Base-by-base conservation (phyloP, 139 green algal species). In the Desmodesmus armatus region DNA sequence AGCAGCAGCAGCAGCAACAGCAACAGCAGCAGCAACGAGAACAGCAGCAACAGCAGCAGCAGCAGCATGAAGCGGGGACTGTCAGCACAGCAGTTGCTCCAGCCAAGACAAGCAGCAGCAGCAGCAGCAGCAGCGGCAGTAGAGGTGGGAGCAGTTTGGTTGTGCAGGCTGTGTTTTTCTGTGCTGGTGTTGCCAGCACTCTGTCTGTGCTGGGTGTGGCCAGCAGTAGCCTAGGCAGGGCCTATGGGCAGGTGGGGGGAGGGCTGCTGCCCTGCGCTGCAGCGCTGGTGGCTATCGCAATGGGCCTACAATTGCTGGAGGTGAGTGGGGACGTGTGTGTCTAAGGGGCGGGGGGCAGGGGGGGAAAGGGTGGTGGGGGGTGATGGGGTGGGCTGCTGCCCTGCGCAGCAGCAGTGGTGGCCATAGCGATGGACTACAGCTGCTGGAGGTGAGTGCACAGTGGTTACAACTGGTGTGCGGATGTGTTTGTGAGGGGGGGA, bases 281-380 rank as follows among this genome's bases (percentile, higher is more conserved):
- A 27, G 90, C 87, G 51, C 0, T 91, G 2, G 77, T 99, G 51
- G 97, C 97, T 4, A 94, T 99, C 3, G 23, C 90, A 15, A 99
- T 99, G 96, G 97, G 97, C 0, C 88, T 98, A 33, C 99, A 99
- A 82, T 93, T 99, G 44, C 92, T 99, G 17, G 94, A 96, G 85
- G 90, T 91, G 84, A 33, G 85, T 27, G n/a, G n/a, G n/a, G n/a
- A n/a, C n/a, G n/a, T n/a, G n/a, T n/a, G n/a, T n/a, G n/a, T n/a
- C n/a, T n/a, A n/a, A n/a, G n/a, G n/a, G n/a, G n/a, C n/a, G n/a
- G n/a, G n/a, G n/a, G n/a, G n/a, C n/a, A n/a, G n/a, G n/a, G n/a
- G n/a, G n/a, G n/a, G n/a, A n/a, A n/a, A n/a, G n/a, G n/a, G n/a
- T n/a, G n/a, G n/a, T n/a, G n/a, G n/a, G n/a, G n/a, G n/a, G n/a